Conservation (phyloP, 202 grass and related monocot genomes). For the Miscanthus sacchariflorus region DNA sequence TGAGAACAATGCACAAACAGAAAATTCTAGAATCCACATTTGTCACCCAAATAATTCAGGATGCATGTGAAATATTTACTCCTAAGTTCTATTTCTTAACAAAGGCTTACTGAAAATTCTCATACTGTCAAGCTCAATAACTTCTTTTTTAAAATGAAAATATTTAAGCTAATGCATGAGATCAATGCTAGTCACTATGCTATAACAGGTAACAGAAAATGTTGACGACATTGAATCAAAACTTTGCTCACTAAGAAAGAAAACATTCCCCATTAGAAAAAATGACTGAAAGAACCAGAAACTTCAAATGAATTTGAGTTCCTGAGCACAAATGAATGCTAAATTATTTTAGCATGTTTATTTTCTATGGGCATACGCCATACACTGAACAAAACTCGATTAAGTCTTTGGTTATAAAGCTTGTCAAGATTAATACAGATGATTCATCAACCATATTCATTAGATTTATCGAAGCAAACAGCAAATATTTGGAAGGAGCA, state of each 20-base stretch:
- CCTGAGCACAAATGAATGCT: background rate
- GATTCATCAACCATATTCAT: background rate
- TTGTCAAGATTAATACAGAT: slow-evolving; percentile 1
- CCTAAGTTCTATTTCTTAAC: background rate
- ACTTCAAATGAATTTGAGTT: background rate
- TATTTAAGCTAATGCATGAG: background rate
- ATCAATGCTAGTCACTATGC: background rate
- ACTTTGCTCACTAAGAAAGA: background rate
- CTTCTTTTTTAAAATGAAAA: background rate
- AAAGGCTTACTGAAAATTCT: background rate
- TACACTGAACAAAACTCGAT: background rate
- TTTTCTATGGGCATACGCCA: background rate
- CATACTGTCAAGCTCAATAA: background rate
- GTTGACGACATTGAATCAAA: background rate
- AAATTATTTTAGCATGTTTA: background rate
- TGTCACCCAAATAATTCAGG: background rate
- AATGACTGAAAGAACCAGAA: background rate
- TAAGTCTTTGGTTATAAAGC: background rate
- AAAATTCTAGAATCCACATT: background rate
- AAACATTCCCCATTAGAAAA: background rate
- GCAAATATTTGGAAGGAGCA: background rate
- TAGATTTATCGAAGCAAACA: background rate
- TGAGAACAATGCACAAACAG: background rate
- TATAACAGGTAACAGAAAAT: background rate
- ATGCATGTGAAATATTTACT: background rate